Evolutionary conservation across 352 stramenopile species (phyloP).

Genomic region (Globisporangium nunn): DNA sequence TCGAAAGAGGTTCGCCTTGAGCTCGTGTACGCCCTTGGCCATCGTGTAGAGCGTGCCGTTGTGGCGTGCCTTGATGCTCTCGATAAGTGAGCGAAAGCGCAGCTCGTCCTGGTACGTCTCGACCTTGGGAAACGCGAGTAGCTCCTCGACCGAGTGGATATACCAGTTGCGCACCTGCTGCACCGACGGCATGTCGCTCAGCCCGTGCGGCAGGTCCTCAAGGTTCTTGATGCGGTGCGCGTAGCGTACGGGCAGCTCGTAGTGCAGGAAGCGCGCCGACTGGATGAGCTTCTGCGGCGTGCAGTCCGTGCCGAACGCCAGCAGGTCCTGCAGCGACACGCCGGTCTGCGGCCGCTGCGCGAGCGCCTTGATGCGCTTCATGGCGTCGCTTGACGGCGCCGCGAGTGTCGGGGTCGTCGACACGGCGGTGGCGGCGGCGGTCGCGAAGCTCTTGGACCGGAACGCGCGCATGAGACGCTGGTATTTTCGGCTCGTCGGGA

Average conservation of each 20-base stretch:
- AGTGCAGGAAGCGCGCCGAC: constrained; percentile 94
- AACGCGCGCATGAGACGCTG: constrained; percentile 9
- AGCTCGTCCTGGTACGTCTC: constrained; percentile 86
- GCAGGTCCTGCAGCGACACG: constrained; percentile 83
- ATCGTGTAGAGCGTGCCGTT: constrained; percentile 98
- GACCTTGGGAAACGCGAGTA: constrained; percentile 83
- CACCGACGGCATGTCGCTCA: constrained; percentile 92
- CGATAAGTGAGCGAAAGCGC: constrained; percentile 91
- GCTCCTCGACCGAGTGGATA: constrained; percentile 93
- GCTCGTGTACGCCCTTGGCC: constrained; percentile 97
- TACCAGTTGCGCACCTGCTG: constrained; percentile 97
- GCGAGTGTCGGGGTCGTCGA: constrained; percentile 2
- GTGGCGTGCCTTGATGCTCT: constrained; percentile 96
- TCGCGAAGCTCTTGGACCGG: constrained; percentile 11
- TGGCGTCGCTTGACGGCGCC: constrained; percentile 11
- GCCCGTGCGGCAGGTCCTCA: constrained; percentile 91
- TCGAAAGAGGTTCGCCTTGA: constrained; percentile 87
- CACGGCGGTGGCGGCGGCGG: constrained; percentile 2
- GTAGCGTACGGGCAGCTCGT: constrained; percentile 97
- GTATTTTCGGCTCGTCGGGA: background rate
- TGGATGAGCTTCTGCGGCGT: constrained; percentile 84
- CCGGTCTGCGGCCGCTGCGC: constrained; percentile 73
- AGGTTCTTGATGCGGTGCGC: constrained; percentile 94
- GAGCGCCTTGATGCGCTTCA: constrained; percentile 60
- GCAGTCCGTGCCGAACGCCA: constrained; percentile 84